Conservation (phyloP, 768 basidiomycete genomes). For the Russula emetica region DNA sequence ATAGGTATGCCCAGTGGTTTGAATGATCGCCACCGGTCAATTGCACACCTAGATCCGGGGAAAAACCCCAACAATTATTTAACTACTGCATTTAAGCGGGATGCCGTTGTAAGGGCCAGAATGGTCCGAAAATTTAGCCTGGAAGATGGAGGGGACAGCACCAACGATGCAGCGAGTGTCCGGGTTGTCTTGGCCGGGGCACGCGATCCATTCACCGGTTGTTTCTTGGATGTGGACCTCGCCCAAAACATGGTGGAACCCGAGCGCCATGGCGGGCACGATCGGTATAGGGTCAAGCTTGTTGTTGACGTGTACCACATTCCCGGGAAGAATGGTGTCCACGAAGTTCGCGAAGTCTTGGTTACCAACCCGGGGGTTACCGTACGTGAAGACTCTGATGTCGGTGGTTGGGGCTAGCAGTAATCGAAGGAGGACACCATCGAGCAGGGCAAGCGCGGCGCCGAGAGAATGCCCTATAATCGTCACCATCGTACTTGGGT, state of each 20-base stretch:
- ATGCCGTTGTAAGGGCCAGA: constrained; percentile 1
- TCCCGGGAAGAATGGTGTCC: constrained; percentile 24
- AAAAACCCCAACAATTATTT: not conserved
- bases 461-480: constrained; percentile 38
- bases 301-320: constrained; percentile 35
- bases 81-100: not conserved
- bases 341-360: constrained; percentile 35
- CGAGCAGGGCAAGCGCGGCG: constrained; percentile 33
- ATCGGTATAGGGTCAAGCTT: constrained; percentile 50
- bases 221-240: constrained; percentile 49
- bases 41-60: not conserved
- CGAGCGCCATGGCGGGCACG: constrained; percentile 45
- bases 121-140: not conserved
- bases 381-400: constrained; percentile 45
- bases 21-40: too few relatives aligned
- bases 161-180: constrained; percentile 1
- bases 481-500: constrained; percentile 41
- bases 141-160: not conserved
- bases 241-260: constrained; percentile 49
- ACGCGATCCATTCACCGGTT: constrained; percentile 38
- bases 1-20: not conserved
- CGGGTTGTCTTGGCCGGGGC: constrained; percentile 35
- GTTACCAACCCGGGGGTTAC: constrained; percentile 46
- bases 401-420: constrained; percentile 30
- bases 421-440: constrained; percentile 31